Base-by-base conservation (phyloP, 306 rosid species). In the Amphicarpaea edgeworthii region DNA sequence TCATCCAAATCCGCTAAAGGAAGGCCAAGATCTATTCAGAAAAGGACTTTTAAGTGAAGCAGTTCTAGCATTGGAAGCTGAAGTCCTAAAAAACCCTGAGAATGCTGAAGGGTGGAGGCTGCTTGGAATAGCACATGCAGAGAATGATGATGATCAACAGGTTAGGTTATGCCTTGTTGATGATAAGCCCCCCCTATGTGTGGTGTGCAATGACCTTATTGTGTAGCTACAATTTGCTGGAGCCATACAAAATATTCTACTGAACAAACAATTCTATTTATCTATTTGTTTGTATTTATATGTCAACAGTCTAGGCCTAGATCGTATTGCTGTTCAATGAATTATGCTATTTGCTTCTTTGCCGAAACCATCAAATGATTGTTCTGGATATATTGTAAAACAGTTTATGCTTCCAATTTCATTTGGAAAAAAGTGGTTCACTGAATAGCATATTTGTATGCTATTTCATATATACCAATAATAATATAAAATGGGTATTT, bases 101-200 rank as follows among this genome's bases (percentile, higher is more conserved):
- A 92, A 90, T 80, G 88, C 97, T 47, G 98, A 96, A 87, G 98
- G 98, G 61, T 96, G 99, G 99, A 92, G 99, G 82, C 86, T 96
- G 47, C 96, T 96, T 80, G 99, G 99, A 82, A 89, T 96, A 83
- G 96, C 99, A 54, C 98, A 96, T 81, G 99, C 99, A 45, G 99
- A 96, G 85, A 96, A 92, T 64, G 99, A 96, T 57, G 99, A 96
- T 86, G 99, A 96, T 84, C 98, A 92, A 67, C 99, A 96, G 99
- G 99, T 92, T 77, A 87, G 96, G 88, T 89, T 76, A 64, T 58
- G 63, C 49, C 43, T 20, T 64, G 34, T 77, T 72, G 72, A 70
- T 86, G 58, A 38, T 80, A 43, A 55, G 34, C 78, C 78, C 43
- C 6, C 55, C 65, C 58, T 57, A 47, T 63, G 10, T 24, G 55